Base-by-base conservation (phyloP, 257 asterid genomes). In the Cordia subcordata region DNA sequence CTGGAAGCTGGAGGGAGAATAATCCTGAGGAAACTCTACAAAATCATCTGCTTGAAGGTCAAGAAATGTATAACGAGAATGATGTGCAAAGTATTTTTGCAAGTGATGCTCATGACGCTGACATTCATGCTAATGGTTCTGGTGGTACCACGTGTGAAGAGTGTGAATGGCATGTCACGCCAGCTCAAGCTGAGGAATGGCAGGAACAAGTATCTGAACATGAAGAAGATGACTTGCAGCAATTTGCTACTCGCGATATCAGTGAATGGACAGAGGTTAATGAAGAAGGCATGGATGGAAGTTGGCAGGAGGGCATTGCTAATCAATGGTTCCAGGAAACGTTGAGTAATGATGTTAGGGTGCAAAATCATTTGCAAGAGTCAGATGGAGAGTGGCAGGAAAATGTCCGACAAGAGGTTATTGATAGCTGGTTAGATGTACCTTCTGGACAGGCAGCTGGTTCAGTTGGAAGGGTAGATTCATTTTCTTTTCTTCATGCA, bases 361-460 rank as follows among this genome's bases (percentile, higher is more conserved):
- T 66, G 53, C 81, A 70, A 49, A 73, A 61, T 69, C 75, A 63
- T 63, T 52, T 55, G 53, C 85, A 76, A 67, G 87, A 82, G 70
- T 54, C 84, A 23, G 38, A 53, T 53, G 57, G 16, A 53, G 35
- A 53, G 15, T 53, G 35, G 35, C 17, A 27, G 1, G 57, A 11
- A 11, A 66, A 80, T 32, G 84, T 72, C 62, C 57, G 76, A 58
- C 82, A 82, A 55, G 93, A 82, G 73, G 87, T 78, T 66, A 69
- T 75, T 38, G 88, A 81, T 68, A 79, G 10, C 59, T 82, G 90
- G 93, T 72, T 85, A 58, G 84, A 85, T 70, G 68, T 56, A 19
- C 94, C 90, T 72, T 77, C 91, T 38, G 77, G 65, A 59, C 85
- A 75, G 61, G 88, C 62, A 13, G 81, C 68, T 53, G 68, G 66